Evolutionary conservation across 441 rosid genomes (phyloP), one percentile per base, ranked within the genome.

Genomic region (Arabidopsis lyrata): DNA sequence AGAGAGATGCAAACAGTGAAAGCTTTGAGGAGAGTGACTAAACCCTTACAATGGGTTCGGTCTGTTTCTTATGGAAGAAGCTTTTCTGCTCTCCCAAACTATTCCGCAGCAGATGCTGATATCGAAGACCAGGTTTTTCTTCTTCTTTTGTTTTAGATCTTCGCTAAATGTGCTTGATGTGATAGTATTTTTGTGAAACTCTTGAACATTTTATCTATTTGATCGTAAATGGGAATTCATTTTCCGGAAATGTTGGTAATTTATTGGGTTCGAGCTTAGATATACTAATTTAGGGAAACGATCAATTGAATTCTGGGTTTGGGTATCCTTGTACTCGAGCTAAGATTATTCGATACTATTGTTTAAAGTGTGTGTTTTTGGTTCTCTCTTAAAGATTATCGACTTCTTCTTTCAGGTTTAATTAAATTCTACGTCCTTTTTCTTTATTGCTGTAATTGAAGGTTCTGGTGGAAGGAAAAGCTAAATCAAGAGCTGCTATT

Each of bases 401-500:
- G 27, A 22, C 27, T 22, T 22, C 27, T 22, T 22, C 27, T 22
- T 22, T 2, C 27, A 22, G 27, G 27, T 22, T 22, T 22, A 22
- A 22, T 22, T 22, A 22, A 22, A 22, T 22, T 16, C 6, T 41
- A 41, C 52, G 11, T 72, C 38, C 52, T 59, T 31, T 50, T 27
- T 55, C n/a, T 29, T 3, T 2, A 29, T 38, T 69, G 70, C 20
- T 81, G 52, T 72, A 13, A 38, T 55, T 82, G 75, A 79, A 95
- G 97, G 97, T 95, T 72, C 74, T 82, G 60, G 97, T 95, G 72
- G 92, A 91, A 83, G 98, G 98, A 76, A 89, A 92, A 79, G 88
- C 95, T 42, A 93, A 87, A 69, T 88, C 97, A 62, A 93, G 99
- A 88, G 87, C 94, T 47, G 94, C 95, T 18, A 81, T 95, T 81